These are phyloP conservation scores for Platismatia glauca DNA, from an alignment of 495 filamentous ascomycete species.

Conservation along the genomic window DNA sequence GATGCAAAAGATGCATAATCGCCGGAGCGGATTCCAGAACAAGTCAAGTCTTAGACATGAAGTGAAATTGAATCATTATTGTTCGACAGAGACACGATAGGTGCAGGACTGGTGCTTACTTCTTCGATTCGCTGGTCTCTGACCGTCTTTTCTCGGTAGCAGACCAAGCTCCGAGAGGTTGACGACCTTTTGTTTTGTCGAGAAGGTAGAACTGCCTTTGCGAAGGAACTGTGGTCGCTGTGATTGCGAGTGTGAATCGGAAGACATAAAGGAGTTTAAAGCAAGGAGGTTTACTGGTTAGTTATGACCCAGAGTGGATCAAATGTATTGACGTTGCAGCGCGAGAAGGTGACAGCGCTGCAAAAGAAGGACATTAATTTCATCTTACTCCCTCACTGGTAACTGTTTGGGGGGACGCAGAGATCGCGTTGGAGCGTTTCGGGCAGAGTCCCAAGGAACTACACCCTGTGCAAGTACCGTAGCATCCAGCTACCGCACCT, in stretches of 20 bases:
- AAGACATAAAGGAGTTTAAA: conserved; percentile 21
- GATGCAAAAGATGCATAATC: conserved; percentile 1
- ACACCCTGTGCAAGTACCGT: background rate
- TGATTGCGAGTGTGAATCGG: conserved; percentile 13
- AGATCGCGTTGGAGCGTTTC: conserved; percentile 6
- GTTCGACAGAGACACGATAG: background rate
- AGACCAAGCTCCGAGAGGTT: conserved; percentile 25
- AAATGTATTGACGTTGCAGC: conserved; percentile 2
- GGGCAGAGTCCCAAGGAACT: conserved; percentile 2
- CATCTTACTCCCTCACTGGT: background rate
- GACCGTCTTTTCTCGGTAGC: conserved; percentile 22
- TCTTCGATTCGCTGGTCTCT: conserved; percentile 21
- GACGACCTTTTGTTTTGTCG: conserved; percentile 16
- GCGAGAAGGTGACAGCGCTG: background rate
- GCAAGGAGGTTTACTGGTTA: background rate
- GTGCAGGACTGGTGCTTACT: conserved; percentile 19
- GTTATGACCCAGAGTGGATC: background rate
- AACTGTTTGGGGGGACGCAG: background rate
- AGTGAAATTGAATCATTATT: background rate
- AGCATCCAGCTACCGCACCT: conserved; percentile 6
- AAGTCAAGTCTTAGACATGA: conserved; percentile 10
- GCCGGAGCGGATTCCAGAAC: conserved; percentile 1
- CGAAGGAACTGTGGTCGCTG: conserved; percentile 21
- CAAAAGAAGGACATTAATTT: background rate
- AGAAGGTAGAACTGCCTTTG: conserved; percentile 14